Conservation (phyloP, 2,329 filamentous ascomycete species). For the Thielaviopsis punctulata region DNA sequence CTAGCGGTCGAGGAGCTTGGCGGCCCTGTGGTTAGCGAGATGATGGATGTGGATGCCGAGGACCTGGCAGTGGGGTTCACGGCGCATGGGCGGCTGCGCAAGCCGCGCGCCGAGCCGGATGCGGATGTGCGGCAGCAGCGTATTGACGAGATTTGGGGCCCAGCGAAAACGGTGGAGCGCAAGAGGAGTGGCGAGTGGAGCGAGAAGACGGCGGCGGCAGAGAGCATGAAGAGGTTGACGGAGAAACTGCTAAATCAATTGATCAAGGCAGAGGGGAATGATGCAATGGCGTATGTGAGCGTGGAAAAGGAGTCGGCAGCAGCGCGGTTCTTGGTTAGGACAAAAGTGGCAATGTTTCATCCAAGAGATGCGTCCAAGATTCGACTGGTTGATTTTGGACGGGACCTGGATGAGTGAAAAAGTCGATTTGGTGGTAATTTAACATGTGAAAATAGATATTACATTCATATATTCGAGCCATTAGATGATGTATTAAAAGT, state of each 20-base stretch:
- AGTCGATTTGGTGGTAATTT: neutral
- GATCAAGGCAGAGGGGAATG: constrained; percentile 35
- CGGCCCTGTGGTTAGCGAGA: constrained; percentile 63
- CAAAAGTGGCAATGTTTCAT: constrained; percentile 50
- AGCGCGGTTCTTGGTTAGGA: constrained; percentile 44
- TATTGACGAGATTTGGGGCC: constrained; percentile 47
- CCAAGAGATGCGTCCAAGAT: constrained; percentile 43
- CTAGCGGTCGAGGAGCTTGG: constrained; percentile 71
- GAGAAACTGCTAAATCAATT: constrained; percentile 44
- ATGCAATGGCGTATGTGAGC: constrained; percentile 38
- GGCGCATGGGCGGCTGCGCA: constrained; percentile 38
- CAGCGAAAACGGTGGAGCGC: constrained; percentile 16
- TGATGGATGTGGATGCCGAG: constrained; percentile 45
- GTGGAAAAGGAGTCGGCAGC: constrained; percentile 44
- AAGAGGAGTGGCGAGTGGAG: constrained; percentile 20
- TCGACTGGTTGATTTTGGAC: constrained; percentile 45
- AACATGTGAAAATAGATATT: too few species aligned
- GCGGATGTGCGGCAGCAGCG: constrained; percentile 38
- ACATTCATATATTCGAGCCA: too few species aligned
- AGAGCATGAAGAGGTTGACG: constrained; percentile 41
- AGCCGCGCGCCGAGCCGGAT: constrained; percentile 25
- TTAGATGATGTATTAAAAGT: too few species aligned
- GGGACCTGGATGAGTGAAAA: constrained; percentile 37
- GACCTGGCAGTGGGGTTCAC: constrained; percentile 43
- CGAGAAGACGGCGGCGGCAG: constrained; percentile 32